Base-by-base conservation (phyloP, 805 yeast genomes). In the Cyberlindnera mrakii region DNA sequence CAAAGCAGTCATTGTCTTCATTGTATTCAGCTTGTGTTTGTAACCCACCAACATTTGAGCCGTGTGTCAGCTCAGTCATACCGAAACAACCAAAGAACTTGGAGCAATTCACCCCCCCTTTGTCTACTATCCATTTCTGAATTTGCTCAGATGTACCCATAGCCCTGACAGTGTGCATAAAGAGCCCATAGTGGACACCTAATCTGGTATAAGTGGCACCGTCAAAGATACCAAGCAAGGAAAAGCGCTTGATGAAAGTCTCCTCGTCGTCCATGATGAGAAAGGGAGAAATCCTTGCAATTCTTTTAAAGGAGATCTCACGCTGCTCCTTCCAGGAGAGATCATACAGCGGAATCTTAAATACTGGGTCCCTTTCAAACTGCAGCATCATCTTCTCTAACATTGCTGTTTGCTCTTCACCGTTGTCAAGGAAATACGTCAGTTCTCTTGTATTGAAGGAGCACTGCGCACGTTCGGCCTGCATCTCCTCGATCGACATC, bases 1-100 rank as follows among this genome's bases (percentile, higher is more conserved):
- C 60, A 55, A 89, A 85, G 51, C 80, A 78, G 54, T 86, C 86
- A 17, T 72, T 72, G 10, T 65, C 66, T n/a, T 66, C 65, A 60
- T 86, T 81, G 59, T 74, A 90, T 20, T 82, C 80, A 14, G 96
- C 96, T 17, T 86, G 81, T 10, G 96, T 90, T 64, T 90, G 96
- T 48, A 87, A 71, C 23, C 85, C 93, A 6, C 96, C 95, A 33
- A 90, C 96, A 61, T 89, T 89, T 15, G 96, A 86, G 25, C 96
- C 96, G 58, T 88, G 96, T 6, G 88, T 95, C 52, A 88, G 59
- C 66, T 88, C 96, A 14, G 96, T 88, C 96, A 88, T 88, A 38
- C 84, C 87, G 66, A 88, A 88, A 64, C 96, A 88, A 19, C 96
- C 96, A 57, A 80, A 55, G 40, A 82, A 71, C 46, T 76, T 82